Evolutionary conservation across 768 basidiomycete species (phyloP).

Genomic region (Galerina marginata): DNA sequence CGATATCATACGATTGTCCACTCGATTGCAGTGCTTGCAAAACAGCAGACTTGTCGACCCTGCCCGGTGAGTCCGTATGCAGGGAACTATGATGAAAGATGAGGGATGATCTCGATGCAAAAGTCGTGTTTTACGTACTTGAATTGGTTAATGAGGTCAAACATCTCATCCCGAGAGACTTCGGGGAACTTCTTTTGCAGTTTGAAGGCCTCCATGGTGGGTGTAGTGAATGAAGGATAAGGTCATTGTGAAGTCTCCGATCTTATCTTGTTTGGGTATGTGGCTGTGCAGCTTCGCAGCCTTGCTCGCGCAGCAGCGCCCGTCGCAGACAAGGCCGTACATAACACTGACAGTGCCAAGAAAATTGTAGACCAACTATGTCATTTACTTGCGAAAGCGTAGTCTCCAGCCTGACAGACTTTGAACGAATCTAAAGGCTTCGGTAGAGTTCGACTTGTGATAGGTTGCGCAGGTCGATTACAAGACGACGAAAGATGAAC

Average conservation of each 20-base stretch:
- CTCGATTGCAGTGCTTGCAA: conserved; percentile 77
- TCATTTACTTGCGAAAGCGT: too few relatives aligned
- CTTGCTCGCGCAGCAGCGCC: too few relatives aligned
- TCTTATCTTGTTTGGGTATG: conserved; percentile 17
- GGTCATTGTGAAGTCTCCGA: conserved; percentile 7
- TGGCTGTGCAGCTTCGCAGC: background rate
- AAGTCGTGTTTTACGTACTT: conserved; percentile 66
- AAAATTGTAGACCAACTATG: too few relatives aligned
- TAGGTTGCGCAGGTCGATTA: too few relatives aligned
- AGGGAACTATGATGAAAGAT: conserved; percentile 56
- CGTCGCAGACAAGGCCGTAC: too few relatives aligned
- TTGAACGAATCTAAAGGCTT: too few relatives aligned
- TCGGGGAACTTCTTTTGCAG: conserved; percentile 93
- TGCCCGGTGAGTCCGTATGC: conserved; percentile 78
- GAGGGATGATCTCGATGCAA: conserved; percentile 14
- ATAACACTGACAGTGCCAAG: too few relatives aligned
- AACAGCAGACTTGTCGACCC: conserved; percentile 82
- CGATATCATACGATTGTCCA: conserved; percentile 91
- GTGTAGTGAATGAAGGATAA: conserved; percentile 7
- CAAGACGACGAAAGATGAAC: too few relatives aligned
- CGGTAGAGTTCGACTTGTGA: too few relatives aligned
- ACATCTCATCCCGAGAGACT: conserved; percentile 91
- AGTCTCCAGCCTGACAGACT: too few relatives aligned
- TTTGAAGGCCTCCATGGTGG: conserved; percentile 79
- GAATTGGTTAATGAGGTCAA: conserved; percentile 93